Conservation (phyloP, 768 basidiomycete species). For the Candolleomyces efflorescens region DNA sequence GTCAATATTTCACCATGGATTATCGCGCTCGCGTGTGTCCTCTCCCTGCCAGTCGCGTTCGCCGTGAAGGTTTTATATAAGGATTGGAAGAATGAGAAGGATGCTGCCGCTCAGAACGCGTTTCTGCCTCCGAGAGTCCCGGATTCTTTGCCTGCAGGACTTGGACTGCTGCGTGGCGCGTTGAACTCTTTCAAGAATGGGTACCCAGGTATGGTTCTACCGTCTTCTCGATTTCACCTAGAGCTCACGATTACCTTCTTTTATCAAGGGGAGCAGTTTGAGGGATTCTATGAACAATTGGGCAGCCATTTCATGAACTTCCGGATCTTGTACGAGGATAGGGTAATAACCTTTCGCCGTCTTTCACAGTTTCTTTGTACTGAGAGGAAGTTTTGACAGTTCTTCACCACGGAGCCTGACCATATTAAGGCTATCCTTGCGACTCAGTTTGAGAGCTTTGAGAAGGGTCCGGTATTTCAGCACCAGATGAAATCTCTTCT, state of each 20-base stretch:
- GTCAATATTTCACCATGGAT: conserved; percentile 7
- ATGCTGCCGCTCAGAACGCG: conserved; percentile 17
- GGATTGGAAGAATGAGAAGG: conserved; percentile 10
- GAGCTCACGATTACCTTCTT: neutral
- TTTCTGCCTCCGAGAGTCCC: conserved; percentile 14
- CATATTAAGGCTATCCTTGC: conserved; percentile 34
- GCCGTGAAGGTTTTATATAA: conserved; percentile 12
- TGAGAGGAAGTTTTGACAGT: conserved; percentile 13
- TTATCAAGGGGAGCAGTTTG: conserved; percentile 17
- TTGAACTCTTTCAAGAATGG: conserved; percentile 21
- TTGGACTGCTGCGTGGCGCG: conserved; percentile 8
- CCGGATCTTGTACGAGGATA: conserved; percentile 20
- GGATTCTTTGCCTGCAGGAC: conserved; percentile 17
- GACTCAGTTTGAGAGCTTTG: conserved; percentile 36
- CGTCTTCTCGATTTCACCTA: neutral
- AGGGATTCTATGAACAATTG: conserved; percentile 21
- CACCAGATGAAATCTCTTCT: conserved; percentile 19
- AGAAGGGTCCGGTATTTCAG: conserved; percentile 23
- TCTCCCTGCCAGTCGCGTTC: conserved; percentile 17
- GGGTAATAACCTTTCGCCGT: conserved; percentile 17
- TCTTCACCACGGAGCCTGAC: neutral
- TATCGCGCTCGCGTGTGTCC: conserved; percentile 9
- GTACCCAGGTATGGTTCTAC: conserved; percentile 25
- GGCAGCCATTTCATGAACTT: conserved; percentile 15
- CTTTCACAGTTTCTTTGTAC: neutral